phyloP scores from a whole-genome alignment of 306 rosid species.

The Castanea crenata region DNA sequence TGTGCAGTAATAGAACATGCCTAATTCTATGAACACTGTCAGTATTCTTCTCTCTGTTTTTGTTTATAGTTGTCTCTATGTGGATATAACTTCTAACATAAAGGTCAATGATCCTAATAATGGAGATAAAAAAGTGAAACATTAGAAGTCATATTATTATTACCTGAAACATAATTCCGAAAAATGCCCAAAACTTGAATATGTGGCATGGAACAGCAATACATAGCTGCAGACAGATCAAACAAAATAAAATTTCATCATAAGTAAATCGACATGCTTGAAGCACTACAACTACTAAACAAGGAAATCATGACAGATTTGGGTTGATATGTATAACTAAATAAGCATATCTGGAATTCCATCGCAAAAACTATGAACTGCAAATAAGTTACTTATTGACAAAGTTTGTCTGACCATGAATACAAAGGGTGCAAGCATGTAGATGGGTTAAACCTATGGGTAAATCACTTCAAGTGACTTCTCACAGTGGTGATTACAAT shows the following conservation, averaged over 20 bases:
- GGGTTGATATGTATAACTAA: neutral
- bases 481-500: neutral
- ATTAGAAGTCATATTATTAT: neutral
- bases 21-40: neutral
- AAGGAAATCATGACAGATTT: neutral
- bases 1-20: neutral
- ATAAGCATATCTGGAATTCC: neutral
- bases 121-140: neutral
- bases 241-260: conserved; percentile 21
- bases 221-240: conserved; percentile 65
- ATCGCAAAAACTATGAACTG: neutral
- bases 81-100: neutral
- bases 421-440: neutral
- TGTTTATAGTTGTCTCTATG: neutral
- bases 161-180: conserved; percentile 93
- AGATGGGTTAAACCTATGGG: neutral
- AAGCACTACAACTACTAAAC: neutral
- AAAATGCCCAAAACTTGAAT: conserved; percentile 91
- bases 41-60: neutral
- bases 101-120: neutral
- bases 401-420: neutral
- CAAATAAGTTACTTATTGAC: neutral
- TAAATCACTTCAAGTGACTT: neutral
- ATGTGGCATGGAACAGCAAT: conserved; percentile 97
- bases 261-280: neutral